Percentiles rank a stretch among this genome's conserved stretches.
These are phyloP conservation scores for Pholiota adiposa DNA, from an alignment of 1,284 basidiomycete genomes.

Conservation along the genomic window DNA sequence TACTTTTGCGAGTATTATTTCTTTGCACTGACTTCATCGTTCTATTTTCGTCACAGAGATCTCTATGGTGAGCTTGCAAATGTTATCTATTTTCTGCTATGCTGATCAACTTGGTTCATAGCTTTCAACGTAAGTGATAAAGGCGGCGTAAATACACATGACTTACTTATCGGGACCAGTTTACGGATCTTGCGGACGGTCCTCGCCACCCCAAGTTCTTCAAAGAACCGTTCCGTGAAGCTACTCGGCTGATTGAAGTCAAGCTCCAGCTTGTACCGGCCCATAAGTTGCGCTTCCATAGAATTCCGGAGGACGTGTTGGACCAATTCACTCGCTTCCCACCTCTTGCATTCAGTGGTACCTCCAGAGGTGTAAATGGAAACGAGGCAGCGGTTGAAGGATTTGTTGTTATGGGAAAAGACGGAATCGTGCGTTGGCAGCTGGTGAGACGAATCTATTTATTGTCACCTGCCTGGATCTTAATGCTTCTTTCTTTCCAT, in stretches of 20 bases:
- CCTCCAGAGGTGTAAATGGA: slow-evolving; percentile 47
- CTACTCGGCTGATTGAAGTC: slow-evolving; percentile 63
- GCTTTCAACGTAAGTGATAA: slow-evolving; percentile 61
- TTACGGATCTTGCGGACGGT: slow-evolving; percentile 37
- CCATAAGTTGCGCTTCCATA: slow-evolving; percentile 33
- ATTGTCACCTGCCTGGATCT: neutral
- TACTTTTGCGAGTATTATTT: neutral
- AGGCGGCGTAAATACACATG: neutral
- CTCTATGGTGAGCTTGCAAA: slow-evolving; percentile 49
- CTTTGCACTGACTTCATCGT: neutral
- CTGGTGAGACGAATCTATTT: slow-evolving; percentile 44
- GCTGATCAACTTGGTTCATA: slow-evolving; percentile 27
- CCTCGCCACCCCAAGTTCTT: slow-evolving; percentile 56
- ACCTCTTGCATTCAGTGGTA: slow-evolving; percentile 57
- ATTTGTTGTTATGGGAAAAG: slow-evolving; percentile 54
- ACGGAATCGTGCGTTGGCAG: slow-evolving; percentile 62
- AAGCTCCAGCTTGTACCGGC: slow-evolving; percentile 49
- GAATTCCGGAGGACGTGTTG: slow-evolving; percentile 10
- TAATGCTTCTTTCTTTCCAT: slow-evolving; percentile 12
- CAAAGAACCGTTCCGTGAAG: slow-evolving; percentile 62
- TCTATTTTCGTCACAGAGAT: slow-evolving; percentile 43
- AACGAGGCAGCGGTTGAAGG: slow-evolving; percentile 57
- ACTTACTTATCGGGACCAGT: slow-evolving; percentile 32
- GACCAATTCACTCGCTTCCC: slow-evolving; percentile 33
- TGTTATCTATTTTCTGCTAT: slow-evolving; percentile 1